phyloP scores from a whole-genome alignment of 306 rosid genomes.

The Lablab purpureus region DNA sequence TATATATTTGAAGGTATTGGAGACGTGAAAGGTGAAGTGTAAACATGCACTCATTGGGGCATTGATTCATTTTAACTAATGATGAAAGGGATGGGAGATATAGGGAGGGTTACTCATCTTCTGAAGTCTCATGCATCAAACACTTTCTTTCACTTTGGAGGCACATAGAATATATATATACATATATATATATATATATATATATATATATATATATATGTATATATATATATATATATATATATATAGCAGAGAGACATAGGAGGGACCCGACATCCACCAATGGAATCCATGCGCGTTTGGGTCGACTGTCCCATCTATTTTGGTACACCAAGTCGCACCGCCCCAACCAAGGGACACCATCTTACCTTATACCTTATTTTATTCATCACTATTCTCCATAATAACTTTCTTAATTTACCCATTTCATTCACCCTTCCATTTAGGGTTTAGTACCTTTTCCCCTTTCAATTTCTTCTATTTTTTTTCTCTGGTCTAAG shows the following conservation, averaged over 20 bases:
- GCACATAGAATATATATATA: background rate
- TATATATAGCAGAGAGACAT: too few relatives aligned
- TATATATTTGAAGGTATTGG: background rate
- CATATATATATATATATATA: too few relatives aligned
- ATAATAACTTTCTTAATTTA: background rate
- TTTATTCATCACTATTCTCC: background rate
- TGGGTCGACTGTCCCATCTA: slow-evolving; percentile 48
- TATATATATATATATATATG: too few relatives aligned
- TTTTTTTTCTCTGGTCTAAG: too few relatives aligned
- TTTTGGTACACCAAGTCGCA: slow-evolving; percentile 41
- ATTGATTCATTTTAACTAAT: slow-evolving; percentile 46
- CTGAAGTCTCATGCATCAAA: background rate
- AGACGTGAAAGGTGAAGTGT: slow-evolving; percentile 4
- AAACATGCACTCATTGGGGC: slow-evolving; percentile 49
- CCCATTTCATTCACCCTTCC: background rate
- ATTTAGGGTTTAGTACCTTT: too few relatives aligned
- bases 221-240: too few relatives aligned
- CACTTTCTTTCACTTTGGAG: slow-evolving; percentile 34
- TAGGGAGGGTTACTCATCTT: background rate
- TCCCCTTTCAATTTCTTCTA: too few relatives aligned
- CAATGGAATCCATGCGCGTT: slow-evolving; percentile 52
- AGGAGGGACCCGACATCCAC: slow-evolving; percentile 56
- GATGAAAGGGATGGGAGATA: slow-evolving; percentile 43
- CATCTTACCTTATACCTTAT: background rate
- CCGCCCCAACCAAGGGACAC: slow-evolving; percentile 50